Percentiles rank a stretch among this genome's conserved stretches.
Evolutionary conservation across 805 yeast species (phyloP).

Genomic region (Saturnispora quitensis): DNA sequence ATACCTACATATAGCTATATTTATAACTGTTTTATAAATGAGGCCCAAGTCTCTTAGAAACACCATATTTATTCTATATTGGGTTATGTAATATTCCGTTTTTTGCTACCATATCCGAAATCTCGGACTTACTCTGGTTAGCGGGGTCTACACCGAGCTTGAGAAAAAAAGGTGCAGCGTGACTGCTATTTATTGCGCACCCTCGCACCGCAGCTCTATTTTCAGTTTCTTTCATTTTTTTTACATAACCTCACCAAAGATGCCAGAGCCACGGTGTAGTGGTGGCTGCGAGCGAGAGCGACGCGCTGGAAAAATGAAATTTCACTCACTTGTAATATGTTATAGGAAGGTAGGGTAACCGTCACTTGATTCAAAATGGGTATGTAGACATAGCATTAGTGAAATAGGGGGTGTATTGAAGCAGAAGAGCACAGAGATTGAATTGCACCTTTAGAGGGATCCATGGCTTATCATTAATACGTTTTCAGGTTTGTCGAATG

Average conservation of each 20-base stretch:
- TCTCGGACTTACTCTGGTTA: not conserved
- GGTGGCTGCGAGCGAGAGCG: not conserved
- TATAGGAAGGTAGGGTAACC: not conserved
- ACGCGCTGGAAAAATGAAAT: not conserved
- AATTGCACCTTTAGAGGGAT: not conserved
- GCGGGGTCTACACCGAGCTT: not conserved
- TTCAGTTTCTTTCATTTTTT: not conserved
- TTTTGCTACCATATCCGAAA: not conserved
- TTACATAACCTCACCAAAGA: not conserved
- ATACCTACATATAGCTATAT: not conserved
- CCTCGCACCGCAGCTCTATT: not conserved
- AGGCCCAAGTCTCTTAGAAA: not conserved
- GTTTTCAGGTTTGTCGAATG: not conserved
- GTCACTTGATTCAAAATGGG: conserved; percentile 3
- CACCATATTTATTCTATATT: not conserved
- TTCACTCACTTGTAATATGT: not conserved
- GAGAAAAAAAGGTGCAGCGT: not conserved
- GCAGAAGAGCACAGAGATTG: not conserved
- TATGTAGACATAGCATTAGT: not conserved
- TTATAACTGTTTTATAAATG: not conserved
- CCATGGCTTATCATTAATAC: not conserved
- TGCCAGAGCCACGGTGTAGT: not conserved
- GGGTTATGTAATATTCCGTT: not conserved
- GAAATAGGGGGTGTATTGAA: not conserved
- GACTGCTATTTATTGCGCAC: not conserved